These are phyloP conservation scores for Oryza meyeriana DNA, from an alignment of 176 grass and related monocot species.

Conservation along the genomic window DNA sequence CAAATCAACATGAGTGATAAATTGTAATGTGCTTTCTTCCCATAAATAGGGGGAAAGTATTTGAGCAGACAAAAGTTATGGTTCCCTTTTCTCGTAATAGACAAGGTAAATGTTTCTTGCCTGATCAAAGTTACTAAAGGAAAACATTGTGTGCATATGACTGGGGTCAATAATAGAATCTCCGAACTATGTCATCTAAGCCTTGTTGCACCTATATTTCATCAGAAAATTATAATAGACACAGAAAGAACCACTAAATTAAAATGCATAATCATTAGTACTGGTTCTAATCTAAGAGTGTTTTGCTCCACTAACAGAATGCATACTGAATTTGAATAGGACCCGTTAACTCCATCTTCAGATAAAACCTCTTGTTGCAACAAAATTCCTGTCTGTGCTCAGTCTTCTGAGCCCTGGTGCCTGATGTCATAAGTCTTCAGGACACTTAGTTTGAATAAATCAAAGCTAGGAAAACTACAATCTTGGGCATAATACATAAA, in stretches of 20 bases:
- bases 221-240: background rate
- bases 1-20: too few relatives aligned
- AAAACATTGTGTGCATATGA: background rate
- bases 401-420: background rate
- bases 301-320: background rate
- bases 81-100: background rate
- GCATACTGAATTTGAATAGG: background rate
- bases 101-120: background rate
- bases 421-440: background rate
- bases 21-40: background rate
- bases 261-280: slow-evolving; percentile 1
- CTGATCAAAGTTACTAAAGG: background rate
- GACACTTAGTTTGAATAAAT: background rate
- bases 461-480: background rate
- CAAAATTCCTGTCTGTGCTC: background rate
- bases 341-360: background rate
- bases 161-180: background rate
- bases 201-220: background rate
- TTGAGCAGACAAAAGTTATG: background rate
- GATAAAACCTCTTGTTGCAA: background rate
- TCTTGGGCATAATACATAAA: background rate
- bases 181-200: background rate
- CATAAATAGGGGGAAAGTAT: background rate
- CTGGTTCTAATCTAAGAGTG: too few relatives aligned
- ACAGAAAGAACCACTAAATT: background rate